These are phyloP conservation scores for Amylocystis lapponica DNA, from an alignment of 768 basidiomycete species.

Conservation along the genomic window DNA sequence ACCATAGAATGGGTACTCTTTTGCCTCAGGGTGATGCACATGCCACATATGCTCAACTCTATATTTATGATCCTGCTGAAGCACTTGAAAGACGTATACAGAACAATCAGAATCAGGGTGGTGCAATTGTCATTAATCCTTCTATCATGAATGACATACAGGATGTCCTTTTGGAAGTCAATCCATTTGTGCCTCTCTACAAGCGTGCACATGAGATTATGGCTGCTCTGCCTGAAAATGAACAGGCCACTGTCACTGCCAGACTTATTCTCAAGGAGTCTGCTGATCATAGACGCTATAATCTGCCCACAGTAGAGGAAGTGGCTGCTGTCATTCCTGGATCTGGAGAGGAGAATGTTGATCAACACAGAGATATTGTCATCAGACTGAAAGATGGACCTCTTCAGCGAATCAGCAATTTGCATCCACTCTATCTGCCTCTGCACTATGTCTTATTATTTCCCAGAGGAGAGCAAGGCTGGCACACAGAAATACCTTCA, in stretches of 20 bases:
- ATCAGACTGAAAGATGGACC: conserved; percentile 19
- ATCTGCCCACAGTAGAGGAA: conserved; percentile 37
- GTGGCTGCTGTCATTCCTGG: conserved; percentile 38
- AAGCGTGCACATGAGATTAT: conserved; percentile 12
- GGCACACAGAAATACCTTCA: conserved; percentile 23
- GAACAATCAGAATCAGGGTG: conserved; percentile 1
- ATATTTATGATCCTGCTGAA: conserved; percentile 33
- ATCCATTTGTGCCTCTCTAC: conserved; percentile 8
- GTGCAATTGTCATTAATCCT: too few species aligned
- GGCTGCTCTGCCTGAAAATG: not conserved
- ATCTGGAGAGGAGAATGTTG: conserved; percentile 14
- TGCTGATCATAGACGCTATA: conserved; percentile 33
- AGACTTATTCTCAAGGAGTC: conserved; percentile 5
- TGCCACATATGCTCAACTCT: conserved; percentile 35
- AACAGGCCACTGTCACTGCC: conserved; percentile 6
- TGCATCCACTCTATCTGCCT: conserved; percentile 29
- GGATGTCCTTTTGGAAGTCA: conserved; percentile 4
- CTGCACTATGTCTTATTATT: conserved; percentile 43
- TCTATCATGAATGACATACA: conserved; percentile 11
- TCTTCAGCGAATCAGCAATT: conserved; percentile 28
- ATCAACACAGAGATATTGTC: conserved; percentile 29
- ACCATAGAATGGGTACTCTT: conserved; percentile 31
- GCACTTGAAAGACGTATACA: conserved; percentile 25
- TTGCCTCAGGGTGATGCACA: conserved; percentile 12
- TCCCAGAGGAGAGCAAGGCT: conserved; percentile 34